Evolutionary conservation across 495 filamentous ascomycete genomes (phyloP), one percentile per base, ranked within the genome.

Genomic region (Staphylotrichum longicolle): DNA sequence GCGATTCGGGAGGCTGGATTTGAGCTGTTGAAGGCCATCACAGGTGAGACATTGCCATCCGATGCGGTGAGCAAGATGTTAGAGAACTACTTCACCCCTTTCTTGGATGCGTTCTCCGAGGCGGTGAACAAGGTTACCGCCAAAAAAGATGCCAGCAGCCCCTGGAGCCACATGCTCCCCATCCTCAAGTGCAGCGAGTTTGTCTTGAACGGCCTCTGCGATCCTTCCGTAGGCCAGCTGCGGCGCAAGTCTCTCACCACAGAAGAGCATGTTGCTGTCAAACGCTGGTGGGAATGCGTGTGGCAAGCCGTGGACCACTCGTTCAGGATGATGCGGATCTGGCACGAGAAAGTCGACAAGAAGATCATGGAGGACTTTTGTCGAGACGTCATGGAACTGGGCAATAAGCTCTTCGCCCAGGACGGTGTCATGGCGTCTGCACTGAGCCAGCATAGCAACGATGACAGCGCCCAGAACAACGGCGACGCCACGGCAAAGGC

Each of bases 321-420:
- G n/a, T 96, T 97, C 69, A 77, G 83, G 50, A 85, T 85, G 67
- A 93, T 91, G 27, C 90, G 96, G 65, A 72, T 71, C 4, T 98
- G 94, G 93, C 85, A 86, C 54, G 74, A 83, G 30, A 82, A 83
- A 9, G 74, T 81, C 59, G 86, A 93, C 34, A 91, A 90, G 72
- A 74, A 80, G 14, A 76, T 81, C 32, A 89, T 98, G 90, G 84
- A 88, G 68, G 89, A 98, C 53, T 97, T 98, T 65, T 94, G 90
- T 67, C 85, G 94, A 63, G 91, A 97, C 66, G 87, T 88, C 34
- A 98, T 98, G 80, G 89, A 97, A 63, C 89, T 96, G 66, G 92
- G 92, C 3, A 89, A 96, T 67, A 82, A 83, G 27, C 79, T 96
- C 4, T 90, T 98, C 66, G 85, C 88, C 55, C 86, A 95, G 64